Percentiles rank a stretch among this genome's conserved stretches.
Conservation (phyloP, 2,329 filamentous ascomycete species). For the Apiospora saccharicola region DNA sequence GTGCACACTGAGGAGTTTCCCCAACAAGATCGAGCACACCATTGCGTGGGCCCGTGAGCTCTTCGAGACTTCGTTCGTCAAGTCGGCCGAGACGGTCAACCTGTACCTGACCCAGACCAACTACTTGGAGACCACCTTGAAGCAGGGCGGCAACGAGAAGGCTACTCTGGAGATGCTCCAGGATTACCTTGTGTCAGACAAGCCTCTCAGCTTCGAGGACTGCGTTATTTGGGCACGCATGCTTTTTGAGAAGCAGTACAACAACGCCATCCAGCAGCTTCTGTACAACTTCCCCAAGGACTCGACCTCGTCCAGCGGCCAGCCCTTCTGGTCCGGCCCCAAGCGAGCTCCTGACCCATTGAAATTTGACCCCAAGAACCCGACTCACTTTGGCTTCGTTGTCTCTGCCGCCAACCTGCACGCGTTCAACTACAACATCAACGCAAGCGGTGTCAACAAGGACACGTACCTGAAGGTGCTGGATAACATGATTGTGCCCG, state of each 20-base stretch:
- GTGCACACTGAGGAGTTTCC: constrained; percentile 97
- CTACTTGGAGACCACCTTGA: constrained; percentile 85
- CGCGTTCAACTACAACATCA: constrained; percentile 98
- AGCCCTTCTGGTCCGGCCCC: constrained; percentile 96
- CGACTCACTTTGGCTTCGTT: constrained; percentile 87
- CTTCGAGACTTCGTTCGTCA: constrained; percentile 93
- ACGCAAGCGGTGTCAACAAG: constrained; percentile 76
- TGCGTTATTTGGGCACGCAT: constrained; percentile 95
- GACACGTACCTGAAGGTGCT: constrained; percentile 80
- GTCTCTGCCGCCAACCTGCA: constrained; percentile 90
- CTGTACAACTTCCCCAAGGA: constrained; percentile 98
- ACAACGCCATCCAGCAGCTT: constrained; percentile 94
- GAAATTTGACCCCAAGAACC: constrained; percentile 85
- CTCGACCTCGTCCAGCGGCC: constrained; percentile 83
- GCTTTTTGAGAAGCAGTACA: constrained; percentile 95
- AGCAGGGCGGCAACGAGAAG: constrained; percentile 95
- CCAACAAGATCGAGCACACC: constrained; percentile 97
- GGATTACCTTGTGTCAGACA: constrained; percentile 90
- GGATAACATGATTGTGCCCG: constrained; percentile 92
- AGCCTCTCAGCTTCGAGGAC: constrained; percentile 91
- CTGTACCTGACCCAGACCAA: constrained; percentile 91
- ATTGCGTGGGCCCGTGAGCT: constrained; percentile 98
- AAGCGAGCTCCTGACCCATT: constrained; percentile 94
- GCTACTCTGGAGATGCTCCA: constrained; percentile 89
- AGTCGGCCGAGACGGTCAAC: constrained; percentile 92